phyloP scores from a whole-genome alignment of 768 basidiomycete genomes.

The Lenzites betulinus region DNA sequence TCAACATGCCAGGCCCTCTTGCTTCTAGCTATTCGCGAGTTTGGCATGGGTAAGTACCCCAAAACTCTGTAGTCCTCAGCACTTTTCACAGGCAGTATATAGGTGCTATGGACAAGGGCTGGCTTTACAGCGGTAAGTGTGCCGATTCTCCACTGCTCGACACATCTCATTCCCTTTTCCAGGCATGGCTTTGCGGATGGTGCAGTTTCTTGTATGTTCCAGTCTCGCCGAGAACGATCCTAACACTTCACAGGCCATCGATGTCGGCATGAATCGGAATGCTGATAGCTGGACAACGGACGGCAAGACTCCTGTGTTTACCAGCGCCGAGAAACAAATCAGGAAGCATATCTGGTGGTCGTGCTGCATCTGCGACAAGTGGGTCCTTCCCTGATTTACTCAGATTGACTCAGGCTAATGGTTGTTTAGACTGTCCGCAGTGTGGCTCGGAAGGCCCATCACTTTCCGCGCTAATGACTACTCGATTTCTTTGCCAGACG shows the following conservation, averaged over 20 bases:
- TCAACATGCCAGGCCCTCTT: conserved; percentile 83
- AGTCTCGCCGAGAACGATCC: background rate
- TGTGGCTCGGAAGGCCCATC: conserved; percentile 63
- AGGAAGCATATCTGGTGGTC: conserved; percentile 82
- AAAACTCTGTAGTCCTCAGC: background rate
- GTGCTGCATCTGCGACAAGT: conserved; percentile 74
- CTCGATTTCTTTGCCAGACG: conserved; percentile 44
- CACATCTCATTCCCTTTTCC: background rate
- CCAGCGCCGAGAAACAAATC: conserved; percentile 61
- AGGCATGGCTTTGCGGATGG: conserved; percentile 74
- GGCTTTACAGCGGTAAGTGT: conserved; percentile 69
- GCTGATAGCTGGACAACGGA: conserved; percentile 69
- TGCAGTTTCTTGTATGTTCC: conserved; percentile 26
- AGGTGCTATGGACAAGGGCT: conserved; percentile 79
- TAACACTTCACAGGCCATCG: conserved; percentile 56
- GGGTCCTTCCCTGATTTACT: conserved; percentile 15
- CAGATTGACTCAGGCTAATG: background rate
- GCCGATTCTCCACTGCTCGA: background rate
- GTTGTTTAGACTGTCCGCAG: conserved; percentile 58
- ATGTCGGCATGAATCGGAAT: conserved; percentile 80
- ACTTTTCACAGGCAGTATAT: background rate
- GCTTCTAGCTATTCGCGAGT: conserved; percentile 79
- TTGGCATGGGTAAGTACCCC: conserved; percentile 65
- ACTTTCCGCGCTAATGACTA: conserved; percentile 27
- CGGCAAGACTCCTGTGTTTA: conserved; percentile 61